These are phyloP conservation scores for Cutaneotrichosporon cyanovorans DNA, from an alignment of 1,284 basidiomycete species.

Conservation along the genomic window DNA sequence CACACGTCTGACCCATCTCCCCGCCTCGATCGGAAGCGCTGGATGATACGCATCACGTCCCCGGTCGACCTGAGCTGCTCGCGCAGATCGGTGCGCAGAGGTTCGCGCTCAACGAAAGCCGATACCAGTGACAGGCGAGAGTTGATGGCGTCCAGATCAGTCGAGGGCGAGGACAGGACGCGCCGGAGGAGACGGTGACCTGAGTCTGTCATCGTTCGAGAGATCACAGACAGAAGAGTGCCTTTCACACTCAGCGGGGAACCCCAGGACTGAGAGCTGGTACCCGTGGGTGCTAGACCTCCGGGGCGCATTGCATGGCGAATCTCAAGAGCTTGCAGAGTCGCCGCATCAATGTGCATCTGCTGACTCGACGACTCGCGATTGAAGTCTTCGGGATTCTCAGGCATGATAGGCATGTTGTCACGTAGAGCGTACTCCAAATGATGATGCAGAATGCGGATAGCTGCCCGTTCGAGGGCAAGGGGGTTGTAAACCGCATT, in stretches of 20 bases:
- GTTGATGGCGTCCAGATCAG: conserved; percentile 63
- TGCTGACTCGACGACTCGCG: conserved; percentile 55
- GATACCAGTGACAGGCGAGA: conserved; percentile 71
- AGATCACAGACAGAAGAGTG: conserved; percentile 68
- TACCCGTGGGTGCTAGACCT: neutral
- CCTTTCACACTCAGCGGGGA: conserved; percentile 39
- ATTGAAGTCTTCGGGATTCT: conserved; percentile 49
- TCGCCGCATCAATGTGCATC: conserved; percentile 87
- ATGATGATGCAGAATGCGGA: conserved; percentile 61
- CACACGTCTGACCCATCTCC: conserved; percentile 55
- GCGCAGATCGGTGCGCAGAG: conserved; percentile 62
- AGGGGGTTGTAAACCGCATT: neutral
- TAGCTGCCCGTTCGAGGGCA: conserved; percentile 46
- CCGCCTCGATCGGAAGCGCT: conserved; percentile 64
- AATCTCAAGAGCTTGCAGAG: conserved; percentile 81
- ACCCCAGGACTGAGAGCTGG: neutral
- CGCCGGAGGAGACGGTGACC: conserved; percentile 64
- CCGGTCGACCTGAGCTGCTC: conserved; percentile 56
- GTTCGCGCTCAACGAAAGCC: conserved; percentile 58
- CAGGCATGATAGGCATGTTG: conserved; percentile 59
- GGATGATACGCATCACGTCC: conserved; percentile 70
- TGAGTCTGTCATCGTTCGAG: conserved; percentile 69
- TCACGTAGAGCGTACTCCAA: conserved; percentile 67
- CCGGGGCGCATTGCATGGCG: conserved; percentile 68
- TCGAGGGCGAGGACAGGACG: conserved; percentile 56